Evolutionary conservation across 257 asterid species (phyloP), one percentile per base, ranked within the genome.

Genomic region (Scutellaria galericulata): DNA sequence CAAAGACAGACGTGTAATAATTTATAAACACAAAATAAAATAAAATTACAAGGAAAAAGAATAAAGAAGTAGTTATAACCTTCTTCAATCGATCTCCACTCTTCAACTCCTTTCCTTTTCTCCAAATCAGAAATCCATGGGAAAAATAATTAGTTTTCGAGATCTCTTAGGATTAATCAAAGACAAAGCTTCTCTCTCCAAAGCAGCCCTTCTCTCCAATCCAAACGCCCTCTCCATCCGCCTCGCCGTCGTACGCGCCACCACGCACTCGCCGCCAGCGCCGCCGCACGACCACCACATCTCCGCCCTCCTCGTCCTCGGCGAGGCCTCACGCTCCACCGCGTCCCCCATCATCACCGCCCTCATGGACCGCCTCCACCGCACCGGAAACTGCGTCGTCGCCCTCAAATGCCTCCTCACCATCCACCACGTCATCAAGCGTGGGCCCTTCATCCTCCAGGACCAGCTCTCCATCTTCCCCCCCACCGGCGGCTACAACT

Each of bases 381-480:
- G 86, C 83, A 92, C 98, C 54, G 59, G 87, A 1, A 78, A 87
- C 84, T 82, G 84, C 75, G 78, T 72, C 4, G 98, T 92, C 3
- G 91, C 98, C 46, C 82, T 88, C 9, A 92, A 92, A 64, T 88
- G 97, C 54, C 96, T 90, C 56, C 56, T 90, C 8, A 48, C 78
- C 50, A 66, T 90, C 81, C 98, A 93, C 85, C 72, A 82, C 77
- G 72, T 90, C 63, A 73, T 93, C 61, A 81, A 84, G 15, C 90
- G 91, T 4, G 98, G 98, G 4, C 90, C 98, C 78, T 93, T 93
- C 42, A 90, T 93, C 48, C 86, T 93, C 22, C 98, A 87, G 31
- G 98, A 93, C 37, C 98, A 90, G 80, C 90, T 93, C 76, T 85
- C 96, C 0, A 53, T 86, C 5, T 85, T 87, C 13, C 98, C 98